A percentile compares a stretch with the other conserved stretches of the same genome.
phyloP scores from a whole-genome alignment of 2,329 filamentous ascomycete species.

The Aspergillus pseudoglaucus region DNA sequence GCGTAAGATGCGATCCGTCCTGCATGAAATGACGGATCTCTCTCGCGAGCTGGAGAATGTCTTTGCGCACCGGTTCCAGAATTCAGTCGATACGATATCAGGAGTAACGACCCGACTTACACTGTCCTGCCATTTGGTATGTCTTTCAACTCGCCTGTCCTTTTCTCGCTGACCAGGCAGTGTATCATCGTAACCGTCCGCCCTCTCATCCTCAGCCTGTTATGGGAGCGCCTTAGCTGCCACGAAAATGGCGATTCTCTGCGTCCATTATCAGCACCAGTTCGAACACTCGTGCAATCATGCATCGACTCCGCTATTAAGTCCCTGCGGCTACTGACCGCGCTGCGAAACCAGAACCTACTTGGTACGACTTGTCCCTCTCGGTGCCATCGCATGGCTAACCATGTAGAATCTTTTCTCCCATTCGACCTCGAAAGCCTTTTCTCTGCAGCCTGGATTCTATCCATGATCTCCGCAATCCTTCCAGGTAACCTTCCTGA shows the following conservation, averaged over 20 bases:
- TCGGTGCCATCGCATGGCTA: not conserved
- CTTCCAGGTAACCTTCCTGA: conserved; percentile 39
- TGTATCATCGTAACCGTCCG: conserved; percentile 22
- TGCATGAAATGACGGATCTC: conserved; percentile 27
- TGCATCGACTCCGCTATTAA: conserved; percentile 18
- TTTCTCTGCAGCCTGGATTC: conserved; percentile 29
- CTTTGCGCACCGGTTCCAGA: conserved; percentile 30
- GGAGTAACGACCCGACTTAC: conserved; percentile 30
- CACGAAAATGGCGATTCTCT: conserved; percentile 11
- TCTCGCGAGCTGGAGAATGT: conserved; percentile 29
- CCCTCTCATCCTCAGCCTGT: conserved; percentile 14
- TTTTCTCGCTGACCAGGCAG: conserved; percentile 3
- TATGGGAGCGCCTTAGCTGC: conserved; percentile 14
- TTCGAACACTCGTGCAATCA: conserved; percentile 16
- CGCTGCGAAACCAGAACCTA: conserved; percentile 17
- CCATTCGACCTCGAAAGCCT: conserved; percentile 27
- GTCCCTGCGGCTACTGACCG: conserved; percentile 15
- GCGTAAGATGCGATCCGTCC: conserved; percentile 27
- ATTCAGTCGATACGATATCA: conserved; percentile 30
- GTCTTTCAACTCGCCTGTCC: not conserved
- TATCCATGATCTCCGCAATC: conserved; percentile 28
- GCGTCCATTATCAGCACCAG: conserved; percentile 13
- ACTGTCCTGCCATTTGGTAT: conserved; percentile 28
- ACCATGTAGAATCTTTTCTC: conserved; percentile 22
- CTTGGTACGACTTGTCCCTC: conserved; percentile 9